Base-by-base conservation (phyloP, 768 basidiomycete species). In the Russula dissimulans region DNA sequence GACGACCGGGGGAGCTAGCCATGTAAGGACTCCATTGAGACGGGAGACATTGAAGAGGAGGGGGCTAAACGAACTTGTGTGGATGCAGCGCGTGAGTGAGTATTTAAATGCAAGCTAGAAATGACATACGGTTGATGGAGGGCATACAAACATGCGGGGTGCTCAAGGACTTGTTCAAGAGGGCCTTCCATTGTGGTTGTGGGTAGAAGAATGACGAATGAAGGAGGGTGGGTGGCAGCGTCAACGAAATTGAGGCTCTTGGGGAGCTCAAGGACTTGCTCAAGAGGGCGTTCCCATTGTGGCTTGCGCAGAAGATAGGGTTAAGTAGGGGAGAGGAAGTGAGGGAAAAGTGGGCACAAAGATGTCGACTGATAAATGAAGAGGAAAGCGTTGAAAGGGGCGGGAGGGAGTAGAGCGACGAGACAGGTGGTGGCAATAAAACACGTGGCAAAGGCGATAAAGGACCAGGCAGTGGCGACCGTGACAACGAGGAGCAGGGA, bases 71-170 rank as follows among this genome's bases (percentile, higher is more conserved):
- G n/a, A n/a, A n/a, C n/a, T n/a, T n/a, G n/a, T n/a, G n/a, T 48
- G 68, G 62, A 10, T 29, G 38, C 32, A 46, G 9, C 42, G n/a
- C 55, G 48, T 58, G 56, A 61, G 61, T 59, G 65, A 62, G 61
- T 43, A 61, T 17, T 31, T 36, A 4, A 45, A 46, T 36, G 48
- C 62, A 57, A 49, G 46, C 48, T 22, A 48, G 29, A 46, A n/a
- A 46, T 59, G 47, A 82, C 86, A 73, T 70, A 87, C 87, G 72
- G 68, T 81, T 78, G 72, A 89, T 81, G 65, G 83, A 61, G 18
- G 72, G 73, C 53, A 85, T 81, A 71, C 81, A 81, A 62, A 84
- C 85, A 86, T 72, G 85, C 83, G 66, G 89, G 80, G 71, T 87
- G 89, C 61, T 79, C 76, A 55, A 78, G 75, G 62, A 75, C 73